Percentiles rank a stretch among this genome's conserved stretches.
These are phyloP conservation scores for Suillus placidus DNA, from an alignment of 768 basidiomycete species.

Conservation along the genomic window DNA sequence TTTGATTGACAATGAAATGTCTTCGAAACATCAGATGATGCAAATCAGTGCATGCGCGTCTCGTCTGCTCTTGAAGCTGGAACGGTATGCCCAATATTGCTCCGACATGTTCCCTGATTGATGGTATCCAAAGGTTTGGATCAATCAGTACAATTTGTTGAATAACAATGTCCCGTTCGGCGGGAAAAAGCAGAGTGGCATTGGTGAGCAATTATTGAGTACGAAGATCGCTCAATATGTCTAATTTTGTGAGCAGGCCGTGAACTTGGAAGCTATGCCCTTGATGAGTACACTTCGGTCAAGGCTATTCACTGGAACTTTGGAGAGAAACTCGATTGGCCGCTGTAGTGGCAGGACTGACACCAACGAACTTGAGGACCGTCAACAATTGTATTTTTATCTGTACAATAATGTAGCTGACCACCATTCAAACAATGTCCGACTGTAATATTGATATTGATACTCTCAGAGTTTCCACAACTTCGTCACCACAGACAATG, in stretches of 20 bases:
- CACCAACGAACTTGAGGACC: not conserved
- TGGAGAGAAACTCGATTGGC: constrained; percentile 80
- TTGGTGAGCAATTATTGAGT: constrained; percentile 51
- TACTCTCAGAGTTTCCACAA: not conserved
- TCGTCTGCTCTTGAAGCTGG: constrained; percentile 86
- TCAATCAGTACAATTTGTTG: constrained; percentile 86
- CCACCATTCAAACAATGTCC: not conserved
- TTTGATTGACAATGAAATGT: not conserved
- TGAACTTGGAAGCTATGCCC: constrained; percentile 83
- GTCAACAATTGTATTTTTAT: not conserved
- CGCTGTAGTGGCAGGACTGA: constrained; percentile 45
- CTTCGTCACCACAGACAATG: no score
- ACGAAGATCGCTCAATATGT: constrained; percentile 1
- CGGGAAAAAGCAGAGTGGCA: constrained; percentile 91
- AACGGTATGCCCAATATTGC: constrained; percentile 53
- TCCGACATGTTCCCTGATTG: constrained; percentile 12
- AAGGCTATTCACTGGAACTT: constrained; percentile 90
- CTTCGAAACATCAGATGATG: constrained; percentile 55
- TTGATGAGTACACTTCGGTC: constrained; percentile 82
- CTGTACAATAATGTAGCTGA: not conserved
- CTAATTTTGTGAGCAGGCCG: constrained; percentile 55
- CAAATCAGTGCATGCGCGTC: constrained; percentile 87
- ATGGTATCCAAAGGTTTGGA: constrained; percentile 66
- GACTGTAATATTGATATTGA: not conserved
- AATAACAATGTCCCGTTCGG: constrained; percentile 94